Conservation (phyloP, 345 rosid species). For the Eutrema japonicum region DNA sequence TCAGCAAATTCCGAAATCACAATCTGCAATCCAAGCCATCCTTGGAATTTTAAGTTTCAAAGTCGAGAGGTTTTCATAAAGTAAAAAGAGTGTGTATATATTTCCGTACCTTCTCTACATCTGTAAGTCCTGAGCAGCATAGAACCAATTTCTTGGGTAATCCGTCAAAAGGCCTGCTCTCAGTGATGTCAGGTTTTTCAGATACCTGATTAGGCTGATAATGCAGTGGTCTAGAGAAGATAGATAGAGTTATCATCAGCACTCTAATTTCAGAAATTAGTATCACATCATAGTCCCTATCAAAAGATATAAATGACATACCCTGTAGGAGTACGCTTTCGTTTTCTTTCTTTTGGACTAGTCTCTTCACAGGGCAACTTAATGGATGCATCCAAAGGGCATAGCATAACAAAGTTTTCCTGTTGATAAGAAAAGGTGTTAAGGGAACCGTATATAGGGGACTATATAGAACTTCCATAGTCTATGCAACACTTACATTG, state of each 20-base stretch:
- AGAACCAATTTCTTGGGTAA: conserved; percentile 57
- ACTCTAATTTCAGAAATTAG: not conserved
- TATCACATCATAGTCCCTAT: not conserved
- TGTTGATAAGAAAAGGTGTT: conserved; percentile 41
- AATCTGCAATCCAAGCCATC: conserved; percentile 58
- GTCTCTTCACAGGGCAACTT: conserved; percentile 68
- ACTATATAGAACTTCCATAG: not conserved
- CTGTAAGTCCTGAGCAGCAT: conserved; percentile 83
- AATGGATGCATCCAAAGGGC: conserved; percentile 73
- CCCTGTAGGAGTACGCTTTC: conserved; percentile 50
- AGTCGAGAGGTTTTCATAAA: not conserved
- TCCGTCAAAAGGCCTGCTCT: conserved; percentile 44
- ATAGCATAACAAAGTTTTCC: conserved; percentile 86
- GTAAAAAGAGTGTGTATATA: not conserved
- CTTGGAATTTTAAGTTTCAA: not conserved
- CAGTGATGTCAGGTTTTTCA: conserved; percentile 28
- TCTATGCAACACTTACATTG: conserved; percentile 54
- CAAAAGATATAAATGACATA: conserved; percentile 34
- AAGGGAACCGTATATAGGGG: not conserved
- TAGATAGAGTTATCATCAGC: conserved; percentile 16
- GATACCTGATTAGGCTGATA: conserved; percentile 44
- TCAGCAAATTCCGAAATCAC: conserved; percentile 61
- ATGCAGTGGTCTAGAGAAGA: conserved; percentile 48
- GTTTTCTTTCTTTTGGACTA: conserved; percentile 44
- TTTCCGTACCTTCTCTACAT: conserved; percentile 62